These are phyloP conservation scores for Pythium monospermum DNA, from an alignment of 352 stramenopile species.

Conservation along the genomic window DNA sequence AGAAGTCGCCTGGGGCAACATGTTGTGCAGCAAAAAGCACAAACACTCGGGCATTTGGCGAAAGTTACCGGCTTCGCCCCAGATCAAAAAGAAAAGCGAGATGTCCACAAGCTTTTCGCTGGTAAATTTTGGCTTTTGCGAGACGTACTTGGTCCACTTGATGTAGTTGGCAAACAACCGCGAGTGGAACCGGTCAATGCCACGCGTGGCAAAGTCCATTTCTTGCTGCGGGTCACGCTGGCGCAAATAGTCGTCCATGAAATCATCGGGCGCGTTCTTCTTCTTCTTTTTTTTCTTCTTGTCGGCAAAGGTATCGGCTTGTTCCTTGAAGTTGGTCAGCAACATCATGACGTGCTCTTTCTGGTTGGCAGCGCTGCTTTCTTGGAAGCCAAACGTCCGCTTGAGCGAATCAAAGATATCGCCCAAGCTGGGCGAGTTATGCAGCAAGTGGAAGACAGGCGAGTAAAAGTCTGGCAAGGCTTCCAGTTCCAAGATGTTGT, in stretches of 20 bases:
- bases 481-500: conserved; percentile 43
- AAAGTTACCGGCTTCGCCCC: conserved; percentile 84
- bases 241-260: conserved; percentile 22
- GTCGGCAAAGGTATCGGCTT: conserved; percentile 24
- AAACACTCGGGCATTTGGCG: conserved; percentile 74
- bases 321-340: conserved; percentile 42
- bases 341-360: conserved; percentile 40
- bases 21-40: conserved; percentile 78
- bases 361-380: conserved; percentile 42
- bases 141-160: conserved; percentile 88
- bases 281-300: conserved; percentile 31
- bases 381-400: conserved; percentile 92
- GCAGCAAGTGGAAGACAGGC: conserved; percentile 28
- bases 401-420: conserved; percentile 79
- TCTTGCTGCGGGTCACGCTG: conserved; percentile 61
- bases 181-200: conserved; percentile 68
- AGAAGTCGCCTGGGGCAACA: conserved; percentile 61
- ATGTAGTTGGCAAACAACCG: conserved; percentile 82
- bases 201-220: conserved; percentile 67
- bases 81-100: conserved; percentile 81
- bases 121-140: conserved; percentile 69
- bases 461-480: conserved; percentile 30
- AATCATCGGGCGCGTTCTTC: conserved; percentile 15
- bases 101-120: conserved; percentile 77
- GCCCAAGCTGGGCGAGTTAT: conserved; percentile 23